Percentiles rank a stretch among this genome's conserved stretches.
Conservation (phyloP, 805 yeast genomes). For the Metschnikowia continentalis region DNA sequence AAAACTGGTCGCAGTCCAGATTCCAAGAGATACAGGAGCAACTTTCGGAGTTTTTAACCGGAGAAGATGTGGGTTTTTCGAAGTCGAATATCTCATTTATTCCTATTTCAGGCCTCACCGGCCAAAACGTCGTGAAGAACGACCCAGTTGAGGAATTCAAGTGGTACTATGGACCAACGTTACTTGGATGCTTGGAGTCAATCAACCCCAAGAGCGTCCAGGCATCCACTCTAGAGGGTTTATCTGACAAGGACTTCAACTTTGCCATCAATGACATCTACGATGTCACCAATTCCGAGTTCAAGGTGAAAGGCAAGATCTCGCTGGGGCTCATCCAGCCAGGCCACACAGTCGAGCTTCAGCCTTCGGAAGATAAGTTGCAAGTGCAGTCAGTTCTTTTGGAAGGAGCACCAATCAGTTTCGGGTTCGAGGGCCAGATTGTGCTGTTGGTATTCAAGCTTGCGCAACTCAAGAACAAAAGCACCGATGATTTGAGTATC, state of each 20-base stretch:
- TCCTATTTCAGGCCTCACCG: constrained; percentile 68
- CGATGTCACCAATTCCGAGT: constrained; percentile 44
- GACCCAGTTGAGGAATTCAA: constrained; percentile 30
- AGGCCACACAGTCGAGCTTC: constrained; percentile 59
- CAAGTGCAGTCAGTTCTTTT: constrained; percentile 40
- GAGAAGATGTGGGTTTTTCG: constrained; percentile 48
- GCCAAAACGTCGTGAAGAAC: constrained; percentile 55
- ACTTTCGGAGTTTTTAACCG: constrained; percentile 46
- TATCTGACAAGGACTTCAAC: constrained; percentile 39
- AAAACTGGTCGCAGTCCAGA: constrained; percentile 51
- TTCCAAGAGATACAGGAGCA: constrained; percentile 49
- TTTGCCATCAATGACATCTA: constrained; percentile 63
- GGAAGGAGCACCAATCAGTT: constrained; percentile 41
- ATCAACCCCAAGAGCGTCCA: constrained; percentile 11
- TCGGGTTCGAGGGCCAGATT: constrained; percentile 58
- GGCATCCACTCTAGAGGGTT: constrained; percentile 2
- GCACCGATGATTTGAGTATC: constrained; percentile 53
- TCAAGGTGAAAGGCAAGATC: constrained; percentile 60
- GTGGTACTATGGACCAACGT: constrained; percentile 48
- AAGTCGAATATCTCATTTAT: constrained; percentile 44
- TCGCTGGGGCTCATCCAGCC: constrained; percentile 65
- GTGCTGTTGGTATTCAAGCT: constrained; percentile 46
- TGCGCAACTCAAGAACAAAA: constrained; percentile 44
- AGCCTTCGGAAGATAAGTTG: constrained; percentile 47
- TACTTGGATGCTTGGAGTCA: constrained; percentile 39